A percentile compares a stretch with the other conserved stretches of the same genome.
These are phyloP conservation scores for Mortierella sp. DNA, from an alignment of 371 early-diverging fungal species.

Conservation along the genomic window DNA sequence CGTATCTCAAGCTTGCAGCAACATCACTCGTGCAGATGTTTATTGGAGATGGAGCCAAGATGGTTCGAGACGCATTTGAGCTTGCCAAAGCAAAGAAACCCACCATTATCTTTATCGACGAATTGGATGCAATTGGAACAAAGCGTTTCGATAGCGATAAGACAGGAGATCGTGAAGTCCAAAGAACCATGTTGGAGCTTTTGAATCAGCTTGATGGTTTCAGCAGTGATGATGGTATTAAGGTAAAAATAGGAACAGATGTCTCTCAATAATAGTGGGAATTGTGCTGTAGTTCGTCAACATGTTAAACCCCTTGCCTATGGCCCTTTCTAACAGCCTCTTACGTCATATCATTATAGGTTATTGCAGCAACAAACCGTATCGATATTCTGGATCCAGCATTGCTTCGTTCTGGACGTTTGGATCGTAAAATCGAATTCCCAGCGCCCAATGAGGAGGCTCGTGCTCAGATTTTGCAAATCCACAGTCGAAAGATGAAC, in stretches of 20 bases:
- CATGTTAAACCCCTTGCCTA: not conserved
- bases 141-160: constrained; percentile 99
- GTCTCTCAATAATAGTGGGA: not conserved
- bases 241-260: constrained; percentile 65
- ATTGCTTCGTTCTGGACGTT: constrained; percentile 97
- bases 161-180: constrained; percentile 99
- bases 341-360: constrained; percentile 57
- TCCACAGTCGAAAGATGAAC: constrained; percentile 99
- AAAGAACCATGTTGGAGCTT: constrained; percentile 99
- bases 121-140: constrained; percentile 99
- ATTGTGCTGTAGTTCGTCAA: not conserved
- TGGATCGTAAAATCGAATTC: constrained; percentile 99
- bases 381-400: constrained; percentile 99
- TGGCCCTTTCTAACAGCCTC: not conserved
- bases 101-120: constrained; percentile 99
- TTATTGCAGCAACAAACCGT: constrained; percentile 99
- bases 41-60: constrained; percentile 99
- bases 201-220: constrained; percentile 99
- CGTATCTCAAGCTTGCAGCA: constrained; percentile 97
- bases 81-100: constrained; percentile 99
- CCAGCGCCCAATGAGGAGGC: constrained; percentile 99
- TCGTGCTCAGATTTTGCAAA: constrained; percentile 98
- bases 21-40: constrained; percentile 99
- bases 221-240: constrained; percentile 96
- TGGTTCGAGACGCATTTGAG: constrained; percentile 99